phyloP scores from a whole-genome alignment of 2,329 filamentous ascomycete species.

The Dendrostoma leiphaemia region DNA sequence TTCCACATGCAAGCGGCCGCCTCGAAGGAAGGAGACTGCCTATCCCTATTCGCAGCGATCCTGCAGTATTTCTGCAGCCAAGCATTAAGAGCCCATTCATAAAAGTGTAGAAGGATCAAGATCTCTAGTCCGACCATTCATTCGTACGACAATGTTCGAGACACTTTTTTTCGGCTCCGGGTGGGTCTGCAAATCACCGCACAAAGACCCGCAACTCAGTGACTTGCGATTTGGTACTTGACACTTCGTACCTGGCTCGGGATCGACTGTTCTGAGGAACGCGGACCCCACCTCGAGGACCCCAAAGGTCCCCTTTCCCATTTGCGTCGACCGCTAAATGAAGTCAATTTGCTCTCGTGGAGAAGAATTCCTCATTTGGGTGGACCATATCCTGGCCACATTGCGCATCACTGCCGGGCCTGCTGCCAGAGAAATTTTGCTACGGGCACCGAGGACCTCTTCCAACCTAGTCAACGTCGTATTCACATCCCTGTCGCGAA shows the following conservation, averaged over 20 bases:
- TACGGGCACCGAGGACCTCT: neutral
- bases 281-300: too few species aligned
- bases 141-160: neutral
- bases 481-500: neutral
- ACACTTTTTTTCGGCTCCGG: neutral
- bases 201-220: neutral
- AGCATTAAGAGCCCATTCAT: too few species aligned
- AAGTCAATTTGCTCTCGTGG: neutral
- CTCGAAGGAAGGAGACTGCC: too few species aligned
- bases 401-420: neutral
- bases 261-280: neutral
- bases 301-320: neutral
- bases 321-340: neutral
- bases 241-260: neutral
- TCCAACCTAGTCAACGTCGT: neutral
- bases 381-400: too few species aligned
- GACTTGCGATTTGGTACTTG: neutral
- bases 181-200: neutral
- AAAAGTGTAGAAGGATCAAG: neutral
- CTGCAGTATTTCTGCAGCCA: too few species aligned
- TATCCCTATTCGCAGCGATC: too few species aligned
- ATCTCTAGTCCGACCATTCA: neutral
- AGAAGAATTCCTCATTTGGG: too few species aligned
- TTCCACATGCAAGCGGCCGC: too few species aligned
- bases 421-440: neutral